These are phyloP conservation scores for Diaporthe citri DNA, from an alignment of 2,329 filamentous ascomycete genomes.

Conservation along the genomic window DNA sequence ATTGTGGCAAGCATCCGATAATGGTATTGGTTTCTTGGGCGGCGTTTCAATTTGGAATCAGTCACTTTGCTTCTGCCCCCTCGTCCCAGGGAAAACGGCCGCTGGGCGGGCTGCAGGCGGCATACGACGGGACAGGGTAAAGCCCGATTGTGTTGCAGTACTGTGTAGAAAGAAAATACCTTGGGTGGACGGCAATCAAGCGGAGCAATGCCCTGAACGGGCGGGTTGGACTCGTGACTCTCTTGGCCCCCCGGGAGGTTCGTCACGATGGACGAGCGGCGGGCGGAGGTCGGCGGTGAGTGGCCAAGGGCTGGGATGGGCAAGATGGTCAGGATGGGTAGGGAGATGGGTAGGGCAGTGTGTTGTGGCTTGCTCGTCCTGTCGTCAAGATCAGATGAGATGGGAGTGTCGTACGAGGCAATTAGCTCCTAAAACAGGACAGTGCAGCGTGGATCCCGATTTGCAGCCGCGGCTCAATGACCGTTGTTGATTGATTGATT, in stretches of 20 bases:
- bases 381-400: slow-evolving; percentile 24
- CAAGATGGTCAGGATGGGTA: neutral
- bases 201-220: slow-evolving; percentile 21
- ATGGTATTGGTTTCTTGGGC: neutral
- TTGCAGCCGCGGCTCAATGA: neutral
- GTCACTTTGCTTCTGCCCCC: neutral
- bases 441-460: slow-evolving; percentile 26
- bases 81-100: neutral
- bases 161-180: neutral
- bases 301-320: neutral
- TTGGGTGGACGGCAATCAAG: neutral
- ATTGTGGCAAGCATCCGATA: neutral
- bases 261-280: slow-evolving; percentile 5
- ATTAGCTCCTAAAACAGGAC: slow-evolving; percentile 20
- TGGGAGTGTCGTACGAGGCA: slow-evolving; percentile 24
- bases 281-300: slow-evolving; percentile 29
- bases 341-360: neutral
- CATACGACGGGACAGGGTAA: neutral
- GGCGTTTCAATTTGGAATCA: slow-evolving; percentile 19
- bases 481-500: neutral
- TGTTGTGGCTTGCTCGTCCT: neutral
- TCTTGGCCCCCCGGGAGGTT: slow-evolving; percentile 13
- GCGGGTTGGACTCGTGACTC: slow-evolving; percentile 13
- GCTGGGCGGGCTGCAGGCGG: slow-evolving; percentile 5
- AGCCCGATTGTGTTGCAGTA: neutral